Conservation (phyloP, 140 eudicot genomes). For the Anethum foeniculum region DNA sequence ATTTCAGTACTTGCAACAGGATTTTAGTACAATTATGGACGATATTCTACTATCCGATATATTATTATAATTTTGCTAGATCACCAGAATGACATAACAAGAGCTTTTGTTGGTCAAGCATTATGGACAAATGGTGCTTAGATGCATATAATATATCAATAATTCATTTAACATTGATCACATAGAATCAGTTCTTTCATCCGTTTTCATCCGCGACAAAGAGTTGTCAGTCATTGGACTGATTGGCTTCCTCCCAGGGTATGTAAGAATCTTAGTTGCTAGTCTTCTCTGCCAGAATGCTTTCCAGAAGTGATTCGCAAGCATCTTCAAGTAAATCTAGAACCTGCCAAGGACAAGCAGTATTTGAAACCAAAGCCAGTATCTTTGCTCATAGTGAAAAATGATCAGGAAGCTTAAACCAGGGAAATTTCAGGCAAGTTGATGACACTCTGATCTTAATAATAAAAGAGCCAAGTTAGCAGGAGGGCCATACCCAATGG, state of each 20-base stretch:
- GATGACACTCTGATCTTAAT: background rate
- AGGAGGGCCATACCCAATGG: background rate
- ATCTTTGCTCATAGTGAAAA: background rate
- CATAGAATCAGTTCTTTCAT: background rate
- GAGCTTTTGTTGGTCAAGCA: background rate
- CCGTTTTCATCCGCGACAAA: background rate
- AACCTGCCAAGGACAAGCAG: constrained; percentile 43
- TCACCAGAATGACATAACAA: background rate
- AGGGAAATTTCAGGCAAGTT: no score
- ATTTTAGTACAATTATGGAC: no score
- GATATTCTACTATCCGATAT: no score
- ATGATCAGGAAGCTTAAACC: background rate
- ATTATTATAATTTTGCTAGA: no score
- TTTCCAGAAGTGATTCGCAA: constrained; percentile 76
- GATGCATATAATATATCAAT: background rate
- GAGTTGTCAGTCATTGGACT: background rate
- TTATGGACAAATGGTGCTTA: background rate
- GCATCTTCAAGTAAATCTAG: constrained; percentile 89
- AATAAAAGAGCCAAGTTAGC: background rate
- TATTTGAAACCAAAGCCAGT: background rate
- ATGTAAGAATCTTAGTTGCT: constrained; percentile 22
- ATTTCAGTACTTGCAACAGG: background rate
- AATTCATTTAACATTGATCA: background rate
- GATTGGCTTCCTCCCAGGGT: background rate
- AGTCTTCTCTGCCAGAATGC: constrained; percentile 45